Evolutionary conservation across 2,329 filamentous ascomycete species (phyloP).

Genomic region (Monosporascus cannonballus): DNA sequence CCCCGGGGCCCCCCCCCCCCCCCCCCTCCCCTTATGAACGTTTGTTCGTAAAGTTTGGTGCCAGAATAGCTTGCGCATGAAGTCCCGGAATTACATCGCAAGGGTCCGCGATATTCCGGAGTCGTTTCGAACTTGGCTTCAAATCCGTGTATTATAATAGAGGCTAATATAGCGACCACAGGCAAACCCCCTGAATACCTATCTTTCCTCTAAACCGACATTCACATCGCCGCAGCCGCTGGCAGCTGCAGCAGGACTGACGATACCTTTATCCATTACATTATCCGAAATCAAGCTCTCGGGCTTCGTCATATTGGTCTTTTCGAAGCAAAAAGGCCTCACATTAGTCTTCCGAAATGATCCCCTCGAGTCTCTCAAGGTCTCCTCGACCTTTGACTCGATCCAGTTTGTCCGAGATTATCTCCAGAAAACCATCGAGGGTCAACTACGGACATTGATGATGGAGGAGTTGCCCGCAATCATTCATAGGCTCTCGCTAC

Average conservation of each 20-base stretch:
- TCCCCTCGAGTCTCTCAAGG: slow-evolving; percentile 93
- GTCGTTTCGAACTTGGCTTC: slow-evolving; percentile 15
- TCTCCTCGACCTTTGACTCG: slow-evolving; percentile 97
- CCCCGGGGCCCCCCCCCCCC: too few relatives aligned
- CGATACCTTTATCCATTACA: slow-evolving; percentile 96
- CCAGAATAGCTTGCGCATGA: slow-evolving; percentile 29
- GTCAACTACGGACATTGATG: slow-evolving; percentile 84
- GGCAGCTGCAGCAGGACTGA: slow-evolving; percentile 84
- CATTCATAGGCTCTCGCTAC: slow-evolving; percentile 84
- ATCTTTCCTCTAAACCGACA: slow-evolving; percentile 80
- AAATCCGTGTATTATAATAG: slow-evolving; percentile 28
- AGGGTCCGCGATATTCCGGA: slow-evolving; percentile 25
- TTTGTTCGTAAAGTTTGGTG: slow-evolving; percentile 9
- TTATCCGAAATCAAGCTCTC: slow-evolving; percentile 92
- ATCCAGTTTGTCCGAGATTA: slow-evolving; percentile 98
- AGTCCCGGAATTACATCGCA: slow-evolving; percentile 27
- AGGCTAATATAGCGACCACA: slow-evolving; percentile 45
- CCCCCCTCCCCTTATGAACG: slow-evolving; percentile 3
- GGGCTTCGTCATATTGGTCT: slow-evolving; percentile 95
- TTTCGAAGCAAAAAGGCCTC: slow-evolving; percentile 93
- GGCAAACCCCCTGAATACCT: slow-evolving; percentile 96
- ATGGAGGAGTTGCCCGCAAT: slow-evolving; percentile 98
- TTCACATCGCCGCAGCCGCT: slow-evolving; percentile 92
- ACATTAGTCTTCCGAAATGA: slow-evolving; percentile 98
- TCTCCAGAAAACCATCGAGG: slow-evolving; percentile 91